phyloP scores from a whole-genome alignment of 768 basidiomycete genomes.

The Termitomyces sp. region DNA sequence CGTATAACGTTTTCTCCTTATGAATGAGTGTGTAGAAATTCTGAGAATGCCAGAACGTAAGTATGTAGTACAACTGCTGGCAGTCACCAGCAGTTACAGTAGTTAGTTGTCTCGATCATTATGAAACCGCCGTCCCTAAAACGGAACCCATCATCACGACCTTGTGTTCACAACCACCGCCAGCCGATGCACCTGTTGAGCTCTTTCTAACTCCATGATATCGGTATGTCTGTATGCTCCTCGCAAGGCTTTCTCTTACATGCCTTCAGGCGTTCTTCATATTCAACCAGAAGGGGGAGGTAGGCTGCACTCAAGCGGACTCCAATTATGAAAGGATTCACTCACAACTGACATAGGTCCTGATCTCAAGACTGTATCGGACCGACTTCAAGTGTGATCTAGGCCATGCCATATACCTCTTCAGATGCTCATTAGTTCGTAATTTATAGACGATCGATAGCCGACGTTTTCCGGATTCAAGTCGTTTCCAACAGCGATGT shows the following conservation, averaged over 20 bases:
- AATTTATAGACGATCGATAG: conserved; percentile 78
- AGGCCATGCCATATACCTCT: not conserved
- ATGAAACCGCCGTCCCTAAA: too few species aligned
- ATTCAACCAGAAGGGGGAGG: conserved; percentile 99
- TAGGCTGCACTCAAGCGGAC: conserved; percentile 29
- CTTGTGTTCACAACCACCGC: too few species aligned
- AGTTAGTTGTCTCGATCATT: too few species aligned
- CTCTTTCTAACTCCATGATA: conserved; percentile 21
- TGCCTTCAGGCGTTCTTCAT: conserved; percentile 88
- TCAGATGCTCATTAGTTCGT: not conserved
- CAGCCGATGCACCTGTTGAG: conserved; percentile 5
- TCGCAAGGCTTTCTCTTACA: not conserved
- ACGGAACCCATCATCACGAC: conserved; percentile 8
- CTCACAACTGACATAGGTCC: conserved; percentile 51
- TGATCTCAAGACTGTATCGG: conserved; percentile 94
- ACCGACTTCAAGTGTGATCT: conserved; percentile 89
- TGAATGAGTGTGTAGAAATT: too few species aligned
- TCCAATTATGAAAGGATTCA: conserved; percentile 3
- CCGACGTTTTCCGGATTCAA: conserved; percentile 98
- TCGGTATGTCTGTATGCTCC: conserved; percentile 18
- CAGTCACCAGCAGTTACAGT: too few species aligned
- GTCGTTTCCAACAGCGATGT: conserved; percentile 98
- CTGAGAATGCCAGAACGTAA: too few species aligned
- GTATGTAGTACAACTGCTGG: too few species aligned
- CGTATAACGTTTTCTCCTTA: not conserved